Evolutionary conservation across 305 asterid species (phyloP), one percentile per base, ranked within the genome.

Genomic region (Rubia occidens): DNA sequence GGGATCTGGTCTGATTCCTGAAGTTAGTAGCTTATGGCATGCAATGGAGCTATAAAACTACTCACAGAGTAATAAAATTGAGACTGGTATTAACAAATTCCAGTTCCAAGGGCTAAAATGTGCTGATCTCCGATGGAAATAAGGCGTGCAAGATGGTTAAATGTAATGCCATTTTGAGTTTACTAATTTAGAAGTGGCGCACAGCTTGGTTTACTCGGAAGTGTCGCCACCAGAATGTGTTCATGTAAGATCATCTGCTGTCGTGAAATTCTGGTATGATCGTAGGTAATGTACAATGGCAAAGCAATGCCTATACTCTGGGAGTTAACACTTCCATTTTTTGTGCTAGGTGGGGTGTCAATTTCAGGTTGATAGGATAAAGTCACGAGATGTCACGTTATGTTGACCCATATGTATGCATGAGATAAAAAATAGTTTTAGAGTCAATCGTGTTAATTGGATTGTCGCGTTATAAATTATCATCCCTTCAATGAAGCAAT

Each of bases 1-100:
- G 6, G 74, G 75, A 66, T 92, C 90, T 58, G 97, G 97, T 55
- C 77, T 94, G 59, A 71, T 88, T 73, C 99, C 99, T 1, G 89
- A 89, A 64, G 74, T 86, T 61, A 84, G 84, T 24, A 76, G 96
- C 83, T 87, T 94, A 35, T 78, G 78, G 26, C 66, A 80, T 76
- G 95, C 89, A 78, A 78, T 90, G 87, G 84, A 87, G 73, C 82
- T 90, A 54, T 71, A 71, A 59, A 70, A 51, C 21, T 5, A 56
- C 42, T 58, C 67, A n/a, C 66, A 60, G 71, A 64, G 15, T 39
- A 32, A 35, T 45, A 42, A 61, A 67, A 29, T 35, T n/a, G 51
- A 20, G 18, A 2, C 40, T 56, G 3, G 44, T 17, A 18, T 40
- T 4, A 6, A 62, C 29, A 37, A 17, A 35, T 62, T 15, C 11